Evolutionary conservation across 2,329 filamentous ascomycete genomes (phyloP).

Genomic region (Paracoccidioides lutzii): DNA sequence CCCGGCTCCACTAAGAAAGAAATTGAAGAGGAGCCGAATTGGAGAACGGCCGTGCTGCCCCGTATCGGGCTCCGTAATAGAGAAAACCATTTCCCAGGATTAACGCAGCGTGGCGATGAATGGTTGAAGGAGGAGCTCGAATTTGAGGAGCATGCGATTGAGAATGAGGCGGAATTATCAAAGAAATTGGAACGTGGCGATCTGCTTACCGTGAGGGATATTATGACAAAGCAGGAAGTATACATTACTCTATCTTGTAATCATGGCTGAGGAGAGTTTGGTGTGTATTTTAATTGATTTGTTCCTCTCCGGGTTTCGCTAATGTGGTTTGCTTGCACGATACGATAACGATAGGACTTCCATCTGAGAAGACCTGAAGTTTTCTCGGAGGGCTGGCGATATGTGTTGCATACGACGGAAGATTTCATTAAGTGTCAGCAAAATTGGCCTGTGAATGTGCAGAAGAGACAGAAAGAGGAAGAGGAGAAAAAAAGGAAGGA

Average conservation of each 20-base stretch:
- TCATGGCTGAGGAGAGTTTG: neutral
- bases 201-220: conserved; percentile 17
- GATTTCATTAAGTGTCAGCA: conserved; percentile 38
- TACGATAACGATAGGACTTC: conserved; percentile 24
- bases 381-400: conserved; percentile 37
- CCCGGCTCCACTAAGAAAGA: conserved; percentile 30
- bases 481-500: conserved; percentile 17
- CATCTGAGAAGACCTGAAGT: conserved; percentile 33
- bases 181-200: conserved; percentile 15
- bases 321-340: neutral
- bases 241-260: neutral
- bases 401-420: conserved; percentile 38
- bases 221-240: conserved; percentile 18
- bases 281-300: neutral
- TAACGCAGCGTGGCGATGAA: conserved; percentile 24
- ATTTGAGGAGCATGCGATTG: conserved; percentile 16
- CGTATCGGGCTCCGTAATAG: conserved; percentile 29
- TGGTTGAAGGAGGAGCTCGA: conserved; percentile 15
- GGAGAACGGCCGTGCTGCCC: conserved; percentile 27
- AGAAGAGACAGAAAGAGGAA: conserved; percentile 24
- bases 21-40: conserved; percentile 33
- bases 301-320: neutral
- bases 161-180: conserved; percentile 17
- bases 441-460: conserved; percentile 37
- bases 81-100: conserved; percentile 26